Percentiles rank a stretch among this genome's conserved stretches.
Evolutionary conservation across 768 basidiomycete species (phyloP).

Genomic region (Phallus indusiatus): DNA sequence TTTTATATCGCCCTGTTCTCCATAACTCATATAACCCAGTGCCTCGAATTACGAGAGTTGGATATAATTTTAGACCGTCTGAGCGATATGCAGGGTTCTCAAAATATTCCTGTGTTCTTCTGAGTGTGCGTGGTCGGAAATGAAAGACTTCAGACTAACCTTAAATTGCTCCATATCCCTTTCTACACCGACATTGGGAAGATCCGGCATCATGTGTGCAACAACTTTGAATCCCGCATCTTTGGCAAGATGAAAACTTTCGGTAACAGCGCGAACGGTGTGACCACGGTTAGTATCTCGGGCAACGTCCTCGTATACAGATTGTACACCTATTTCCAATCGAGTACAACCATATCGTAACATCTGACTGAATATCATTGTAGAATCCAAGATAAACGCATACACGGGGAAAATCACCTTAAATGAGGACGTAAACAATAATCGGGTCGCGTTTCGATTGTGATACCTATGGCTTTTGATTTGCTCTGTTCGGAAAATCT

Average conservation of each 20-base stretch:
- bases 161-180: slow-evolving; percentile 98
- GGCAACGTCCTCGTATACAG: slow-evolving; percentile 98
- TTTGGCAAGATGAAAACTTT: slow-evolving; percentile 95
- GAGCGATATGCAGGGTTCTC: slow-evolving; percentile 97
- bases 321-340: slow-evolving; percentile 97
- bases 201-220: slow-evolving; percentile 99
- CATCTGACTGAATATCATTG: slow-evolving; percentile 67
- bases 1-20: slow-evolving; percentile 96
- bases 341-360: slow-evolving; percentile 98
- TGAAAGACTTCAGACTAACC: slow-evolving; percentile 12
- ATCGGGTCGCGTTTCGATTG: slow-evolving; percentile 96
- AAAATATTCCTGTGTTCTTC: slow-evolving; percentile 63
- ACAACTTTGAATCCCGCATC: slow-evolving; percentile 99
- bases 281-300: slow-evolving; percentile 98
- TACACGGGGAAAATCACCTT: slow-evolving; percentile 37
- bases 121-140: background rate
- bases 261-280: slow-evolving; percentile 93
- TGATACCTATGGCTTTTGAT: slow-evolving; percentile 97
- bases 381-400: background rate
- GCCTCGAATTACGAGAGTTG: slow-evolving; percentile 94
- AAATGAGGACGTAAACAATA: slow-evolving; percentile 96
- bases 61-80: slow-evolving; percentile 97
- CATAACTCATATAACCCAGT: slow-evolving; percentile 94
- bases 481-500: slow-evolving; percentile 96
- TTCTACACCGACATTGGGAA: slow-evolving; percentile 95